Base-by-base conservation (phyloP, 352 stramenopile genomes). In the Globisporangium uncinulatum region DNA sequence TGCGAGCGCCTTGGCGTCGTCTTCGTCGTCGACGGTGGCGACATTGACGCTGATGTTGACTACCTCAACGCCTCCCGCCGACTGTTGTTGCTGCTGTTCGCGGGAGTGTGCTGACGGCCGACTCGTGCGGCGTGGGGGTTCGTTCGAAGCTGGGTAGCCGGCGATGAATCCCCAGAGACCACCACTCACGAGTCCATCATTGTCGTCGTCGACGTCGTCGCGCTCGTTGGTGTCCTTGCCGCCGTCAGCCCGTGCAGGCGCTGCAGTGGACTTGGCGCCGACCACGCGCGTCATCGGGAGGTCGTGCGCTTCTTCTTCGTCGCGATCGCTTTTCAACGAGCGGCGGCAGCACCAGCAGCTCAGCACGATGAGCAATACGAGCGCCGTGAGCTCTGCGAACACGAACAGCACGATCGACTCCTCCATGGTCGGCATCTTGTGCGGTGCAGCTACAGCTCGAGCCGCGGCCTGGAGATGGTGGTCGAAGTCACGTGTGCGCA, bases 401-500 rank as follows among this genome's bases (percentile, higher is more conserved):
- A 57, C 51, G n/a, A 57, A 57, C 13, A 47, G 13, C 20, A 57
- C 13, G 21, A 57, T 49, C 34, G 20, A 47, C 36, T 56, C 50
- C 15, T 53, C 47, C 47, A 53, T 53, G 24, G 21, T 51, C 20
- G 24, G 21, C 45, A 87, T 51, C 45, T 14, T 45, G 41, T 45
- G 41, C 41, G 41, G 19, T 1, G 15, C 41, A 17, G 41, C 10
- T 17, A n/a, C 19, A 29, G 41, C 19, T 14, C 41, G 41, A 7
- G 41, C 6, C 9, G 41, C 41, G 41, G 4, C n/a, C 41, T n/a
- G 15, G 41, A 45, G 17, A n/a, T n/a, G 41, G 41, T 8, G 8
- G 6, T n/a, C 41, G 11, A 45, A 45, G 7, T 14, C 13, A 11
- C 9, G 41, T 20, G 41, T 45, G 41, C 5, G 41, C 41, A 8